Evolutionary conservation across 2,329 filamentous ascomycete genomes (phyloP).

Genomic region (Ploettnerulaceae sp.): DNA sequence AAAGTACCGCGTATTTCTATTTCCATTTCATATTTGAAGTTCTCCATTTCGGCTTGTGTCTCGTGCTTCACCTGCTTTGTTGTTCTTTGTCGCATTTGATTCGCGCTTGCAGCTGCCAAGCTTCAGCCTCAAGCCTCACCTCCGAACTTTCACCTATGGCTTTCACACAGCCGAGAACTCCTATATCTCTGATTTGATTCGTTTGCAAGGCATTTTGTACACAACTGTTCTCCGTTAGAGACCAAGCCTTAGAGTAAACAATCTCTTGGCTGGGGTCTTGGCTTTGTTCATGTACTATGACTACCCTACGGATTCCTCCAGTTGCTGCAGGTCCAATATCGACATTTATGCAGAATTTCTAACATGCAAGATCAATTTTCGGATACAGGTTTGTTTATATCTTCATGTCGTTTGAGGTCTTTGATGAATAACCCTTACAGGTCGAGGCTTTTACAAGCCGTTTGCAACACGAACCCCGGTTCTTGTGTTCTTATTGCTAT

Average conservation of each 20-base stretch:
- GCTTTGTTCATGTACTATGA: neutral
- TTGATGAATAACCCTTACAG: neutral
- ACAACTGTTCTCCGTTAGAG: neutral
- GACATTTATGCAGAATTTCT: neutral
- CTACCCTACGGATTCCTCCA: neutral
- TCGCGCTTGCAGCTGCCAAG: neutral
- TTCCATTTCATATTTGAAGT: neutral
- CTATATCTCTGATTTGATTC: neutral
- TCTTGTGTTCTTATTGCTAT: slow-evolving; percentile 11
- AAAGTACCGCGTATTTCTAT: neutral
- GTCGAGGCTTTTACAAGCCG: slow-evolving; percentile 12
- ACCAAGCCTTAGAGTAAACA: neutral
- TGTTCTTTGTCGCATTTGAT: neutral
- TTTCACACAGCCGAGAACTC: neutral
- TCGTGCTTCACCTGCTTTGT: neutral
- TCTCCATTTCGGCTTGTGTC: neutral
- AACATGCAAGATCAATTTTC: neutral
- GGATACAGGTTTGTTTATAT: neutral
- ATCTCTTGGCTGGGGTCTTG: neutral
- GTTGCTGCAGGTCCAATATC: neutral
- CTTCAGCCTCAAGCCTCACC: slow-evolving; percentile 1
- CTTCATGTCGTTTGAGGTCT: neutral
- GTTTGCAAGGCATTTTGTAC: neutral
- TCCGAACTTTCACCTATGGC: neutral
- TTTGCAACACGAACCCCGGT: slow-evolving; percentile 16